Evolutionary conservation across 1,139 yeast genomes (phyloP).

Genomic region (Pichia sp.): DNA sequence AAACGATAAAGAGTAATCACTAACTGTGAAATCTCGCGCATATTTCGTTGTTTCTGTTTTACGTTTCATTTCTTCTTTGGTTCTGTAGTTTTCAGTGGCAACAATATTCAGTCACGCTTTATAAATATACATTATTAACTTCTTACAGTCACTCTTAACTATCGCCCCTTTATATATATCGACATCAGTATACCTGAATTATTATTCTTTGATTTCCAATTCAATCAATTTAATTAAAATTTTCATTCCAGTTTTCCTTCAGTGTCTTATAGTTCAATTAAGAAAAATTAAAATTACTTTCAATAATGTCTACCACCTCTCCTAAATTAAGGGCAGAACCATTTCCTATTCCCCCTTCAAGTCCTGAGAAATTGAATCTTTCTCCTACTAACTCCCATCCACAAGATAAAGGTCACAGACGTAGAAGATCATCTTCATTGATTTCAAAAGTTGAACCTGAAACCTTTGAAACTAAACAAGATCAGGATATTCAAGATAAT

Average conservation of each 20-base stretch:
- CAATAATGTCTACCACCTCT: conserved; percentile 13
- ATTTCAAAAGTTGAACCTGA: conserved; percentile 92
- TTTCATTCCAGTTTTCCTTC: no score
- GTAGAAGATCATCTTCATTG: conserved; percentile 59
- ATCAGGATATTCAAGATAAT: conserved; percentile 83
- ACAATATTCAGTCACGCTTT: no score
- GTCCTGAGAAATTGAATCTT: conserved; percentile 27
- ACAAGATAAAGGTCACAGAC: conserved; percentile 30
- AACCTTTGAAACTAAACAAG: conserved; percentile 84
- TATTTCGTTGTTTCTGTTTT: no score
- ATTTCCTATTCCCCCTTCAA: conserved; percentile 25
- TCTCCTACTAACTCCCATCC: conserved; percentile 18
- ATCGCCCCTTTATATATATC: no score
- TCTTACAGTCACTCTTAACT: no score
- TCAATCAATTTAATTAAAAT: background rate
- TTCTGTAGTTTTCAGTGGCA: no score
- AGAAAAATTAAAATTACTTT: background rate
- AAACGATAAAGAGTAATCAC: no score
- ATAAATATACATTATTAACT: no score
- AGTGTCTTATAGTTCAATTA: no score
- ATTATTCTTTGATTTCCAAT: background rate
- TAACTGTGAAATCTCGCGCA: no score
- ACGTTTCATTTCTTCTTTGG: no score
- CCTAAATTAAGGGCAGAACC: conserved; percentile 19
- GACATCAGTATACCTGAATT: no score